Evolutionary conservation across 768 basidiomycete genomes (phyloP), one percentile per base, ranked within the genome.

Genomic region (Collybia nuda): DNA sequence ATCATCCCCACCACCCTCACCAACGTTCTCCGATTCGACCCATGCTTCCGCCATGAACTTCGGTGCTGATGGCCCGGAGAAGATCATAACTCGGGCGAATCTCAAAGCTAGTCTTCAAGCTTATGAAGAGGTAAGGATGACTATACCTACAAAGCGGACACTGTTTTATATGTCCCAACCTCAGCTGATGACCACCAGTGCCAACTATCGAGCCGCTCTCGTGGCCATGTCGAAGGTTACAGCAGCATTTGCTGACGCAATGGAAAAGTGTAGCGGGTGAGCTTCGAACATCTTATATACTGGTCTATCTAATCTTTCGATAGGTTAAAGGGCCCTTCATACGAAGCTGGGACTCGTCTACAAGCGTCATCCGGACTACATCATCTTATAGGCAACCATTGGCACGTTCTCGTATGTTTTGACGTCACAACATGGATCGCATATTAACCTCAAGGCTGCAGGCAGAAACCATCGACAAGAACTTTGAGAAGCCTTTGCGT

Each of bases 351-450:
- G 9, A 87, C 88, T 19, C 79, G 90, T 52, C 72, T 96, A 40
- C 90, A 93, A 61, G 93, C 90, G 23, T 85, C 90, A 22, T 85
- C 89, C 17, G 94, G 95, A 4, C 71, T 98, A 39, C 92, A 96
- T 66, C 90, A 95, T 66, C 80, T 98, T 56, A 86, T 96, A 58
- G 85, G 88, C 44, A 96, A 95, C 64, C 91, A 95, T 57, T 93
- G 90, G 81, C 91, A 93, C 66, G 84, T 98, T 50, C 72, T 98
- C 64, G 92, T 93, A 54, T 53, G 85, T 76, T n/a, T 15, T n/a
- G 14, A 8, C 19, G 19, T 26, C n/a, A 12, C 15, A 23, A 3
- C 18, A 17, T 38, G 17, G 23, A 19, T 24, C 23, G 35, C 17
- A 11, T 39, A 7, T 54, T 54, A 47, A 55, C 50, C 47, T 24